Evolutionary conservation across 2,329 filamentous ascomycete genomes (phyloP).

Genomic region (Alternaria infectoria): DNA sequence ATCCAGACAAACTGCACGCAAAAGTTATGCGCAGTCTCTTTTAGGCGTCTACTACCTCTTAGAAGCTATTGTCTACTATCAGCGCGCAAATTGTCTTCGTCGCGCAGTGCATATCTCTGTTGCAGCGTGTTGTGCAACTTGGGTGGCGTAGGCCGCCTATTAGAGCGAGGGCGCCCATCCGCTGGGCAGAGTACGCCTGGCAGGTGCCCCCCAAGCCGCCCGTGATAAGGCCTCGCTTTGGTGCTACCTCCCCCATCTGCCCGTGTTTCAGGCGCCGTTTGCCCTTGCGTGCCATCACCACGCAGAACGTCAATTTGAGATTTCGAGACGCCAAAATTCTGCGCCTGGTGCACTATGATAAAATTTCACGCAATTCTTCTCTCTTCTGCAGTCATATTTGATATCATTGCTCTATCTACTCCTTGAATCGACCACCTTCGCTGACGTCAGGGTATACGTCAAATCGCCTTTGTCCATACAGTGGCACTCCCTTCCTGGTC

Average conservation of each 20-base stretch:
- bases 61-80: not conserved
- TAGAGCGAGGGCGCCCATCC: constrained; percentile 15
- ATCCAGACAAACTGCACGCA: not conserved
- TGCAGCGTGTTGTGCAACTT: constrained; percentile 3
- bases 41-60: not conserved
- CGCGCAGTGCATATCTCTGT: not conserved
- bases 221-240: not conserved
- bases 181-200: constrained; percentile 2
- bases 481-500: constrained; percentile 73
- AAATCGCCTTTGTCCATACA: constrained; percentile 84
- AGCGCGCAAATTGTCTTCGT: not conserved
- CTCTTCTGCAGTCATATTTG: not conserved
- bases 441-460: constrained; percentile 95
- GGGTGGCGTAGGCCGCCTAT: constrained; percentile 10
- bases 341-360: not conserved
- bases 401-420: constrained; percentile 23
- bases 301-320: not conserved
- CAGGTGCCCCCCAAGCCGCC: constrained; percentile 1
- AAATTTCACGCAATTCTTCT: not conserved
- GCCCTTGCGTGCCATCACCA: not conserved
- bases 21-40: not conserved
- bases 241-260: not conserved
- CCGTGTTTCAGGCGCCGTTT: not conserved
- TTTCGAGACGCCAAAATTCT: not conserved
- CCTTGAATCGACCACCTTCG: constrained; percentile 58